Evolutionary conservation across 2,329 filamentous ascomycete species (phyloP), one percentile per base, ranked within the genome.

Genomic region (Tolypocladium nubicola): DNA sequence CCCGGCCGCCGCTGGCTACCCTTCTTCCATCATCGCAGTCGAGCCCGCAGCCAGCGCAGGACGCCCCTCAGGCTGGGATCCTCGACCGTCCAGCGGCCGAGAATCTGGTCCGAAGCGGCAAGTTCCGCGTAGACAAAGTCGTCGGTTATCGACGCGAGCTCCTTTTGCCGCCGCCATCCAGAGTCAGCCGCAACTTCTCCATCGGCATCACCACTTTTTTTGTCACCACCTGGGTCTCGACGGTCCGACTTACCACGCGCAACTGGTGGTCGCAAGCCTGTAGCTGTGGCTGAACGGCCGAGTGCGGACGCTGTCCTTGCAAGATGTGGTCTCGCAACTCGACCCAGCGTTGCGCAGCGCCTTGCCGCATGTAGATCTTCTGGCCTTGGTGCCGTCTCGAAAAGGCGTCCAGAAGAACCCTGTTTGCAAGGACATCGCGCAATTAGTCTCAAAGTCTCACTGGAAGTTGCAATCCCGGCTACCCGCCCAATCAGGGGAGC

Each of bases 331-430:
- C 76, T 58, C 83, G 76, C 66, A 75, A 77, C 59, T 78, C 74
- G 58, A 85, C 68, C 83, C 84, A 86, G 63, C 77, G 72, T 68
- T 83, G 80, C 40, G 81, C 82, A 35, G 82, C 83, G 33, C 73
- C 74, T 66, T 86, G 84, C 39, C 83, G 77, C 58, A 83, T 73
- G 62, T 81, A 84, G 62, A 86, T 86, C 73, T 85, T 86, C 62
- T 84, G 83, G 35, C 73, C 82, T 64, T 85, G 81, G 68, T 86
- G 84, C 55, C 84, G 76, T 63, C 84, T 76, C 10, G 82, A 75
- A 63, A 78, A 83, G 26, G 82, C 81, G 63, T 87, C 84, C 45
- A 86, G 73, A 53, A 79, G 72, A 58, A 85, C 76, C 64, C 82
- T 84, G 59, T 58, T 16, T 19, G 10, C 33, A 21, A 14, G 39